phyloP scores from a whole-genome alignment of 805 yeast species.

The Metschnikowia sp. region DNA sequence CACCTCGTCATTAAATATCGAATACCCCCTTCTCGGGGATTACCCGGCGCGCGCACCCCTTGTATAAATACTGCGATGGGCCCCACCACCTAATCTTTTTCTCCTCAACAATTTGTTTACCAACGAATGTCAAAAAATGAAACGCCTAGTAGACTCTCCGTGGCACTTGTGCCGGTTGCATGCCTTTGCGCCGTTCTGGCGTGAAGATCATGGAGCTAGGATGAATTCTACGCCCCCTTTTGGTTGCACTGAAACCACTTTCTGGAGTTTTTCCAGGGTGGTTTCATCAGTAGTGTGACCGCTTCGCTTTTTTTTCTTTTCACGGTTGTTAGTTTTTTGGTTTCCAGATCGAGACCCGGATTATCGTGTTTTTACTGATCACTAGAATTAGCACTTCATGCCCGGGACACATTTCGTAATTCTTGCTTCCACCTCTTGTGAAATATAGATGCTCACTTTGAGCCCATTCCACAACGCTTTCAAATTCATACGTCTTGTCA shows the following conservation, averaged over 20 bases:
- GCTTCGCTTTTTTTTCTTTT: constrained; percentile 30
- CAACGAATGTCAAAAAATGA: constrained; percentile 29
- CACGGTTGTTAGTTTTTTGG: constrained; percentile 28
- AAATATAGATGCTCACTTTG: too few species aligned
- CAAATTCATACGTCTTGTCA: too few species aligned
- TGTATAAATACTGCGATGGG: constrained; percentile 1
- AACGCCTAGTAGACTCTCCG: constrained; percentile 28
- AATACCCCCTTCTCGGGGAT: neutral
- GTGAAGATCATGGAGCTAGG: constrained; percentile 13
- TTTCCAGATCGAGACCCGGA: constrained; percentile 43
- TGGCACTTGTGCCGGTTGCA: constrained; percentile 17
- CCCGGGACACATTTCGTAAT: constrained; percentile 39
- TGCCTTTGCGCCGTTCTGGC: constrained; percentile 24
- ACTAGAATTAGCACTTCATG: constrained; percentile 46
- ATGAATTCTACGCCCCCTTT: constrained; percentile 18
- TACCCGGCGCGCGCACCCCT: constrained; percentile 17
- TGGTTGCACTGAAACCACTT: constrained; percentile 10
- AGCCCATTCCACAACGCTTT: too few species aligned
- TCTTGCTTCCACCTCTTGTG: neutral
- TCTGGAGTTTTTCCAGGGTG: constrained; percentile 19
- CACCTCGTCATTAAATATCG: too few species aligned
- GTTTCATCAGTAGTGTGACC: constrained; percentile 8
- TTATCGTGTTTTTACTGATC: constrained; percentile 42
- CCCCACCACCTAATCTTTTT: neutral
- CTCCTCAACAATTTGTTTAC: constrained; percentile 24